Evolutionary conservation across 139 green algal species (phyloP).

Genomic region (Pycnococcus provasolii): DNA sequence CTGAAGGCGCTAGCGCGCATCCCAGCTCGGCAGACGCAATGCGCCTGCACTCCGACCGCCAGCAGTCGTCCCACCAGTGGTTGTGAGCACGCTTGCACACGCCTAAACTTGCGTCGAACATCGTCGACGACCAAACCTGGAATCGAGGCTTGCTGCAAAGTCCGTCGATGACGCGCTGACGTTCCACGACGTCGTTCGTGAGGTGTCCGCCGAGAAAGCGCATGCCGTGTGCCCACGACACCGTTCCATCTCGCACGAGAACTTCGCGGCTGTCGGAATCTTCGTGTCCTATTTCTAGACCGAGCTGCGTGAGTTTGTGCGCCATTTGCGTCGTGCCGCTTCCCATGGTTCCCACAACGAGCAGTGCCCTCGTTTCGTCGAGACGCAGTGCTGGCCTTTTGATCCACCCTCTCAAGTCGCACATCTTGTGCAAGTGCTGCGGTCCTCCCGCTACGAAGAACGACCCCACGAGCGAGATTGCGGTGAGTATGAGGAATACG

Average conservation of each 20-base stretch:
- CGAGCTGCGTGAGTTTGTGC: constrained; percentile 1
- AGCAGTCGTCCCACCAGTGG: constrained; percentile 3
- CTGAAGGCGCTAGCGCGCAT: not conserved
- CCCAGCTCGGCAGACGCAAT: not conserved
- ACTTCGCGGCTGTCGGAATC: not conserved
- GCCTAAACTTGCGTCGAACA: too few species aligned
- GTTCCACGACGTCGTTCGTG: not conserved
- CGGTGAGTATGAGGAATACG: too few species aligned
- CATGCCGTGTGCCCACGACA: constrained; percentile 16
- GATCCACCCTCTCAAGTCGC: too few species aligned
- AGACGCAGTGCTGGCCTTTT: not conserved
- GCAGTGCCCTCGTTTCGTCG: not conserved
- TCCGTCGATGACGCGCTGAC: too few species aligned
- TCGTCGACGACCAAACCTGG: too few species aligned
- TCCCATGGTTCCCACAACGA: constrained; percentile 1
- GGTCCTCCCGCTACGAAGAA: too few species aligned
- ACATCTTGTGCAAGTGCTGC: too few species aligned
- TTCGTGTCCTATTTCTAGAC: constrained; percentile 17
- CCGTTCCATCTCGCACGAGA: constrained; percentile 10
- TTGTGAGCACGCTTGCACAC: too few species aligned
- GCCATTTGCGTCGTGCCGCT: constrained; percentile 19
- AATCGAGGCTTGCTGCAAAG: too few species aligned
- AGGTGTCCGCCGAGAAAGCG: constrained; percentile 3
- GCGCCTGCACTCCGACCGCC: not conserved
- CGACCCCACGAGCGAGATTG: too few species aligned